Base-by-base conservation (phyloP, 2,329 filamentous ascomycete genomes). In the Fulvia fulva region DNA sequence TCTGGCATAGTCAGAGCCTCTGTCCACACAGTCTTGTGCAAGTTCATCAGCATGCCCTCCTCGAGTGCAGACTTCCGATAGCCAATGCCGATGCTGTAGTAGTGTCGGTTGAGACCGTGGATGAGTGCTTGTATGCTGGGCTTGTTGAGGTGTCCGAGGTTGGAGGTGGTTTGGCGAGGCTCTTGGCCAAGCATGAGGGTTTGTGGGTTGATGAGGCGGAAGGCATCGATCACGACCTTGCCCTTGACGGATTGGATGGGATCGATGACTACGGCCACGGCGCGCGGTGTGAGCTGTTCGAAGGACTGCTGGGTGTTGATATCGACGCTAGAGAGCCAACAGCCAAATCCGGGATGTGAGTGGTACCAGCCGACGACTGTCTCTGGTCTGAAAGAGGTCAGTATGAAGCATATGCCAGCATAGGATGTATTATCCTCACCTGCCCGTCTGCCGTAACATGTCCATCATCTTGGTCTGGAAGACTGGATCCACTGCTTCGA, bases 401-500 rank as follows among this genome's bases (percentile, higher is more conserved):
- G 53, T 22, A 21, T 37, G 30, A 47, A 44, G 21, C 43, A 23
- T 8, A 12, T 11, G 45, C 25, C 1, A 11, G 16, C 22, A 9
- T 21, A 30, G 5, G 47, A 16, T 7, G 37, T 32, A 34, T 7
- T 46, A 37, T 53, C 46, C 84, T 69, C 80, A 95, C 91, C 94
- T 85, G 78, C 94, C 94, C 58, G 94, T 99, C 81, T 99, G 94
- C 71, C 90, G 84, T 74, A 99, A 81, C 94, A 99, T 97, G 75
- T 99, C 94, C 94, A 99, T 99, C 94, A 99, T 99, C 83, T 97
- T 99, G 71, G 91, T 97, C 80, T 99, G 94, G 77, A 99, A 99
- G 32, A 99, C 94, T 9, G 92, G 91, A 74, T 99, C 94, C 63
- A 99, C 94, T 53, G 94, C 95, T 78, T 99, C 94, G 70, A 99